Evolutionary conservation across 208 protist species (phyloP).

Genomic region (Trichomonas vaginalis): DNA sequence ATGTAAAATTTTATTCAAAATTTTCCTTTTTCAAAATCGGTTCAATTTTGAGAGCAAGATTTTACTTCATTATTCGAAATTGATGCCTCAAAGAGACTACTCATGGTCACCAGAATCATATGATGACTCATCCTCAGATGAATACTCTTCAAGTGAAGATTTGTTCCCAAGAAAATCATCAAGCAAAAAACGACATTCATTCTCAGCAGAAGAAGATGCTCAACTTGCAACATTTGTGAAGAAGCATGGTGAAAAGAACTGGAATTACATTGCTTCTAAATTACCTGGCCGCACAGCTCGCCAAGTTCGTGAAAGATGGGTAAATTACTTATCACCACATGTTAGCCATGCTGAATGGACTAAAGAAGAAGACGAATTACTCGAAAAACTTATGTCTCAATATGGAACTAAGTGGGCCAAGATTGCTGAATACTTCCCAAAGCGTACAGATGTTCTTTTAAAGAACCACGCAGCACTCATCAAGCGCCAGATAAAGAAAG

Average conservation of each 20-base stretch:
- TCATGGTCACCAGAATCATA: neutral
- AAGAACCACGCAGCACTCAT: neutral
- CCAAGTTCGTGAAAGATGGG: neutral
- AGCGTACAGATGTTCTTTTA: neutral
- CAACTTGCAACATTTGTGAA: neutral
- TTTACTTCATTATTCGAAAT: neutral
- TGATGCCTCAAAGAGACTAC: neutral
- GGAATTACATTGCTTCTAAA: neutral
- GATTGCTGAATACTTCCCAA: neutral
- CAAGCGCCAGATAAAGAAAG: neutral
- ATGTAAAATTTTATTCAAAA: neutral
- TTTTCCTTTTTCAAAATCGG: neutral
- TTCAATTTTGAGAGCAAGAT: too few relatives aligned
- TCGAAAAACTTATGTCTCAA: neutral
- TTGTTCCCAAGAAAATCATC: neutral
- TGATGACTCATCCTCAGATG: neutral
- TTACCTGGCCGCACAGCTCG: neutral
- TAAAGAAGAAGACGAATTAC: neutral
- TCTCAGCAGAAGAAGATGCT: neutral
- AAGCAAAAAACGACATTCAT: neutral
- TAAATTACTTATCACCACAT: neutral
- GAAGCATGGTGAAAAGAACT: neutral
- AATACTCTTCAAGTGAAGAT: neutral
- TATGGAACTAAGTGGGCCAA: conserved; percentile 7
- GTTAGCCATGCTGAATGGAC: neutral